These are phyloP conservation scores for Cryptococcus sp. DNA, from an alignment of 1,284 basidiomycete species.

Conservation along the genomic window DNA sequence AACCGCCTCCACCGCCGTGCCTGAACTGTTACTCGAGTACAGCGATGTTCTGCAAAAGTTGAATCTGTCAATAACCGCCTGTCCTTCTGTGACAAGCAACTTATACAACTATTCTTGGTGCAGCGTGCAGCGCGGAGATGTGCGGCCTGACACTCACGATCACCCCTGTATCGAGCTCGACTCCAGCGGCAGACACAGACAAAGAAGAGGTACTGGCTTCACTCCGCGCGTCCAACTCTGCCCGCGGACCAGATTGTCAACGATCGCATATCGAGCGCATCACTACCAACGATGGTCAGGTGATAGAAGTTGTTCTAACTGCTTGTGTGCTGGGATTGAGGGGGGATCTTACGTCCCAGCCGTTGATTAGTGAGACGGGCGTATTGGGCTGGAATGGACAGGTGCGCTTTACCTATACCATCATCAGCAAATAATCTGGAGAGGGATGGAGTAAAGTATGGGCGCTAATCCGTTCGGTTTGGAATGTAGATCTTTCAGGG, in stretches of 20 bases:
- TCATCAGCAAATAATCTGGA: slow-evolving; percentile 2
- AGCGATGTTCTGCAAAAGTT: too few relatives aligned
- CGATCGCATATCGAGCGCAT: slow-evolving; percentile 18
- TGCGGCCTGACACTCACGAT: slow-evolving; percentile 44
- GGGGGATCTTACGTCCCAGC: slow-evolving; percentile 70
- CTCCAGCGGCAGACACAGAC: background rate
- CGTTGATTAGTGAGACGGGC: slow-evolving; percentile 62
- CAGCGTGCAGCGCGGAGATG: slow-evolving; percentile 20
- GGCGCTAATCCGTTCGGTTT: background rate
- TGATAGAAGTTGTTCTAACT: slow-evolving; percentile 58
- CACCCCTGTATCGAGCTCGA: slow-evolving; percentile 4
- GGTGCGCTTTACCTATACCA: slow-evolving; percentile 55
- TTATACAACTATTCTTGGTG: too few relatives aligned
- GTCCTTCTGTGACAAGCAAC: too few relatives aligned
- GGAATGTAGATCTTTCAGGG: slow-evolving; percentile 71
- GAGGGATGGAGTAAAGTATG: too few relatives aligned
- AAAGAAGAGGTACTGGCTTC: slow-evolving; percentile 15
- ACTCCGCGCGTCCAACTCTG: slow-evolving; percentile 19
- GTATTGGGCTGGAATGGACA: slow-evolving; percentile 90
- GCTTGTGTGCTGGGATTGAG: slow-evolving; percentile 78
- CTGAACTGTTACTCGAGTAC: too few relatives aligned
- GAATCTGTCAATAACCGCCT: too few relatives aligned
- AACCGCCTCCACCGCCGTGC: too few relatives aligned
- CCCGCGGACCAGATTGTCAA: slow-evolving; percentile 40
- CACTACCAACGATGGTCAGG: background rate